Percentiles rank a stretch among this genome's conserved stretches.
These are phyloP conservation scores for Naumovozyma dairenensis DNA, from an alignment of 805 yeast species.

Conservation along the genomic window DNA sequence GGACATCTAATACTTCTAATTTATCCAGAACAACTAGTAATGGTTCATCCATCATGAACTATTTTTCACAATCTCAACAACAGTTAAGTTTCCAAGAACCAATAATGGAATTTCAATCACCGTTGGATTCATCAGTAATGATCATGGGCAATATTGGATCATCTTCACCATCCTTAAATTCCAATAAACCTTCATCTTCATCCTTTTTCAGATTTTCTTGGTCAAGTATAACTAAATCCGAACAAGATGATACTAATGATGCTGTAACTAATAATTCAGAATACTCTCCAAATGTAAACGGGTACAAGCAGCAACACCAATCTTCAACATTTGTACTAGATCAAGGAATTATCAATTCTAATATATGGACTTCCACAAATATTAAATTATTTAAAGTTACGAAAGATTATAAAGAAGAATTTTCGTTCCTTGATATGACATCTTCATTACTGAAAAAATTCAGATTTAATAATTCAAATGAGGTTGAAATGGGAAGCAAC, in stretches of 20 bases:
- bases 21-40: conserved; percentile 25
- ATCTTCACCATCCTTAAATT: neutral
- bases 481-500: conserved; percentile 3
- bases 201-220: conserved; percentile 33
- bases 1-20: conserved; percentile 21
- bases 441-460: conserved; percentile 31
- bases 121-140: neutral
- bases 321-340: conserved; percentile 18
- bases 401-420: conserved; percentile 30
- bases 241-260: conserved; percentile 10
- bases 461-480: conserved; percentile 25
- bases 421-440: conserved; percentile 34
- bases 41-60: conserved; percentile 15
- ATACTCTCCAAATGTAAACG: neutral
- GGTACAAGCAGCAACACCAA: neutral
- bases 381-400: conserved; percentile 42
- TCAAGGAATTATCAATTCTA: conserved; percentile 29
- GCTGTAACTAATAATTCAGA: conserved; percentile 10
- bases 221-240: conserved; percentile 24
- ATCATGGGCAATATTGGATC: conserved; percentile 1
- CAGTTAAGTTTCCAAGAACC: neutral
- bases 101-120: neutral
- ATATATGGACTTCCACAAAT: conserved; percentile 45
- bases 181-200: conserved; percentile 10
- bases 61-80: conserved; percentile 6